A percentile compares a stretch with the other conserved stretches of the same genome.
Conservation (phyloP, 2,329 filamentous ascomycete genomes). For the Colletotrichum nymphaeae region DNA sequence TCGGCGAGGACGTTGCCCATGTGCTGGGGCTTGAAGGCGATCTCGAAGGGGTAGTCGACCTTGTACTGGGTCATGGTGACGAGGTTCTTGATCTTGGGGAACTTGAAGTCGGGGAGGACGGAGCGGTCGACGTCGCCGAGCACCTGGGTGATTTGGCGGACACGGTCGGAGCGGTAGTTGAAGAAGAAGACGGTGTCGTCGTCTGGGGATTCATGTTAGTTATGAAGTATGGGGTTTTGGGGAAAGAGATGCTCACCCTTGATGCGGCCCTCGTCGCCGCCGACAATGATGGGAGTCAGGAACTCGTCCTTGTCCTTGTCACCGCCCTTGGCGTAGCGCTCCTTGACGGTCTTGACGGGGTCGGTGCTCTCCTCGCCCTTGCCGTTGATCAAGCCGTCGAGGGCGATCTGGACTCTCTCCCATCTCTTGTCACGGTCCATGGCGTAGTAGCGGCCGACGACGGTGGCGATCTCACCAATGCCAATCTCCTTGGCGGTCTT, state of each 20-base stretch:
- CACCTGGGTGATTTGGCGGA: conserved; percentile 94
- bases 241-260: conserved; percentile 66
- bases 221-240: no score
- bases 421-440: conserved; percentile 99
- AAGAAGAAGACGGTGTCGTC: conserved; percentile 98
- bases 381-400: conserved; percentile 87
- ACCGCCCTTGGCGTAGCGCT: conserved; percentile 81
- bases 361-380: conserved; percentile 90
- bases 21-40: conserved; percentile 93
- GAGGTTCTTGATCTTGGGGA: conserved; percentile 85
- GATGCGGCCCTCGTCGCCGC: conserved; percentile 86
- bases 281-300: conserved; percentile 95
- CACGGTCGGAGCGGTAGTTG: conserved; percentile 99
- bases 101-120: conserved; percentile 89
- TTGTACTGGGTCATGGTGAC: conserved; percentile 99
- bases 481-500: conserved; percentile 86
- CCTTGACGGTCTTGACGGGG: conserved; percentile 86
- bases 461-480: conserved; percentile 86
- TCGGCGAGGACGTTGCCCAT: conserved; percentile 99
- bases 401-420: conserved; percentile 90
- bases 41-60: conserved; percentile 88
- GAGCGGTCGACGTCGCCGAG: conserved; percentile 93
- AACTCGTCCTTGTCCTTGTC: conserved; percentile 90
- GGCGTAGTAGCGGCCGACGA: conserved; percentile 96
- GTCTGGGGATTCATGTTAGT: conserved; percentile 62